Percentiles rank a stretch among this genome's conserved stretches.
phyloP scores from a whole-genome alignment of 176 grass and related monocot genomes.

The Aegilops bicornis region DNA sequence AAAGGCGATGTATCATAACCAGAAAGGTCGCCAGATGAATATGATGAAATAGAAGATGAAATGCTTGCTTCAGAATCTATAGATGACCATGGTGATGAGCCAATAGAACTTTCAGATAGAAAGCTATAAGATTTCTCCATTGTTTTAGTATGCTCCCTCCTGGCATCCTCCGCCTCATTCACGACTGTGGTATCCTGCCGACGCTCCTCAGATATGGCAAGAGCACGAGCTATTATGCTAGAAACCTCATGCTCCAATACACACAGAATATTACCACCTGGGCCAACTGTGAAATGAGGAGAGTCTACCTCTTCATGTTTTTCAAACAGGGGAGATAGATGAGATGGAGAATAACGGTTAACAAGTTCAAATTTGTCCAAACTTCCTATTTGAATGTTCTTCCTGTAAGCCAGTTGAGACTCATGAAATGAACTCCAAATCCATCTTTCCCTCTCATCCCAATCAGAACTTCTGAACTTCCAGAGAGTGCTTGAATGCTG shows the following conservation, averaged over 20 bases:
- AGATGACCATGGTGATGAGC: conserved; percentile 67
- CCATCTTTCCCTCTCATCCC: conserved; percentile 63
- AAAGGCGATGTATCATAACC: conserved; percentile 53
- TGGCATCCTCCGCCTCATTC: conserved; percentile 38
- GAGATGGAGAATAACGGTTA: conserved; percentile 69
- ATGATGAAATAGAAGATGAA: conserved; percentile 35
- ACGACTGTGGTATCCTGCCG: conserved; percentile 28
- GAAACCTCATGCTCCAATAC: conserved; percentile 84
- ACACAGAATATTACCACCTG: conserved; percentile 63
- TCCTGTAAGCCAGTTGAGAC: conserved; percentile 61
- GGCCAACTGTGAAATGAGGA: conserved; percentile 60
- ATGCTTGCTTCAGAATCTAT: conserved; percentile 54
- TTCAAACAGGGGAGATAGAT: conserved; percentile 55
- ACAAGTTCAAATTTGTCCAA: conserved; percentile 59
- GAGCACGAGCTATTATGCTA: conserved; percentile 81
- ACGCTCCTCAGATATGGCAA: conserved; percentile 62
- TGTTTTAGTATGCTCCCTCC: conserved; percentile 29
- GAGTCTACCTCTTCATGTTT: conserved; percentile 43
- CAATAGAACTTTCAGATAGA: conserved; percentile 52
- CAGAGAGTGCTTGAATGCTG: conserved; percentile 8
- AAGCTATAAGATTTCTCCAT: conserved; percentile 75
- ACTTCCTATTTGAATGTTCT: conserved; percentile 51
- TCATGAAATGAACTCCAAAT: conserved; percentile 77
- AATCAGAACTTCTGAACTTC: conserved; percentile 32
- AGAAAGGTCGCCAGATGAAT: conserved; percentile 63